phyloP scores from a whole-genome alignment of 2,329 filamentous ascomycete species.

The Hypocrella siamensis region DNA sequence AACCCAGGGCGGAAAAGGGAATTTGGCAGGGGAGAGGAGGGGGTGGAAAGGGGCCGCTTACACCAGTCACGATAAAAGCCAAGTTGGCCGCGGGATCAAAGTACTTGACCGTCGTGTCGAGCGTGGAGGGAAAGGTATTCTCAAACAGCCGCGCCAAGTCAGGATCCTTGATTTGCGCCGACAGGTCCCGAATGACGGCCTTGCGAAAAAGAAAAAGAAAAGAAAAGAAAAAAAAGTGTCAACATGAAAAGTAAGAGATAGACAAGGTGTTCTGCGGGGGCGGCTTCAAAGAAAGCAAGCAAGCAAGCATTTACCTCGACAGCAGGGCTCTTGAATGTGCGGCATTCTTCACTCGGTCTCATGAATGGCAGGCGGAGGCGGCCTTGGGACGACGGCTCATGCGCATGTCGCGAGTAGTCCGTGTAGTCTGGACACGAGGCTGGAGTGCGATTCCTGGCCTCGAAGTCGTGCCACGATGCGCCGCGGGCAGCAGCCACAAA shows the following conservation, averaged over 20 bases:
- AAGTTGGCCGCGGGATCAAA: constrained; percentile 48
- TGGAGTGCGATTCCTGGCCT: constrained; percentile 5
- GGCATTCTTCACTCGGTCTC: constrained; percentile 11
- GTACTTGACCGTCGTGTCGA: constrained; percentile 72
- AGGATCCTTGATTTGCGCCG: constrained; percentile 23
- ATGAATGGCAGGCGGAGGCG: constrained; percentile 11
- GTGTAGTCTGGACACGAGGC: constrained; percentile 11
- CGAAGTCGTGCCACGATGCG: not conserved
- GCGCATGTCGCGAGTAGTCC: constrained; percentile 8
- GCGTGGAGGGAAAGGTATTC: constrained; percentile 69
- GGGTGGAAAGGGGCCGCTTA: constrained; percentile 40
- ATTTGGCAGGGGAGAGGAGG: constrained; percentile 57
- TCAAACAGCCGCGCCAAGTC: constrained; percentile 70
- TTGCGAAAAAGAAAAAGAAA: constrained; percentile 2
- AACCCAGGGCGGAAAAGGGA: not conserved
- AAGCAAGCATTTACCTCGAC: constrained; percentile 8
- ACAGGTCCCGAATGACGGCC: constrained; percentile 19
- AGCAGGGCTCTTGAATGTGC: constrained; percentile 12
- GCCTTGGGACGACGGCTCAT: constrained; percentile 9
- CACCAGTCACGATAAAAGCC: constrained; percentile 68
- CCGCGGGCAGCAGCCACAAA: not conserved
- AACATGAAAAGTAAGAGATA: no score
- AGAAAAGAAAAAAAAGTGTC: no score
- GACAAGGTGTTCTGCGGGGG: not conserved
- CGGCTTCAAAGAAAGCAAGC: not conserved